Evolutionary conservation across 2,329 filamentous ascomycete genomes (phyloP), one percentile per base, ranked within the genome.

Genomic region (Nemania abortiva): DNA sequence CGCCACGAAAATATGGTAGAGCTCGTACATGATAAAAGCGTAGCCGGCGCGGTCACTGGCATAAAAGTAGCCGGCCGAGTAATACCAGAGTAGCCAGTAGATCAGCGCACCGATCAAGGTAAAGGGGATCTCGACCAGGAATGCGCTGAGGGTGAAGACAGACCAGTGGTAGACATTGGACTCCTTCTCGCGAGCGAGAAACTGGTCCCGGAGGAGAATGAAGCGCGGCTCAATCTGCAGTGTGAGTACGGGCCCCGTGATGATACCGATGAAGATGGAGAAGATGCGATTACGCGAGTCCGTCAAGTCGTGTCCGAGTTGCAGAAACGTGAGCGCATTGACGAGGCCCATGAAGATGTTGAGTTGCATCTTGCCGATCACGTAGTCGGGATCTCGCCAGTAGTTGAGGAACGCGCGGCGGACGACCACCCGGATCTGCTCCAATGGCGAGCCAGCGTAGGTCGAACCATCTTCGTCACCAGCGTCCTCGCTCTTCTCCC

Each of bases 161-260:
- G 86, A 79, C 92, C 92, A 94, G 6, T 88, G 90, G 80, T 95
- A 95, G 29, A 94, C 92, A 77, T 92, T 93, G 15, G 90, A 88
- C 18, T 87, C 92, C 57, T 89, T 86, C 78, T 96, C 93, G 10
- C 92, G 87, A 2, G 86, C 88, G 77, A 90, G 82, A 80, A 92
- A 95, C 22, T 94, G 83, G 31, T 87, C 84, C 2, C 91, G 86
- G 54, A 89, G 86, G 64, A 86, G 82, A 49, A 93, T 81, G 76
- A 91, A 94, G 5, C 88, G 87, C 0, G 92, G 92, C 75, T 94
- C 90, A 0, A 94, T 84, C 74, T 94, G 91, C 74, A 94, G 90
- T 60, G 94, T 92, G 0, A 95, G 82, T 0, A 91, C 89, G 0
- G 91, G 91, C 0, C 87, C 87, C 69, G 95, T 91, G 15, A 90